Conservation (phyloP, 768 basidiomycete species). For the Leccinum olivaceopallidum region DNA sequence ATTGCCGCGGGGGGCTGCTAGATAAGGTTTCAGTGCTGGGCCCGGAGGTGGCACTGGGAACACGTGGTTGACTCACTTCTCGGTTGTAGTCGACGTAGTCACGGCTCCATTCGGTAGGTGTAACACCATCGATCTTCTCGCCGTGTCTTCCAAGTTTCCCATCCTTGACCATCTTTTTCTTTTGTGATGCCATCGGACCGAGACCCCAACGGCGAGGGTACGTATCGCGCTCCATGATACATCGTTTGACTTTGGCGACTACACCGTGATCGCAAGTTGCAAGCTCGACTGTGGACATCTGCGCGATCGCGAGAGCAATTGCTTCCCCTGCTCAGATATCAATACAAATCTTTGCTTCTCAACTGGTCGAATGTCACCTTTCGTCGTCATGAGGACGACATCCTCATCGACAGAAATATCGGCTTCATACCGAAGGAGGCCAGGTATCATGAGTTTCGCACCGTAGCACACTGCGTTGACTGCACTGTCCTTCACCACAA, state of each 20-base stretch:
- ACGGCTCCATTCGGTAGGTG: conserved; percentile 87
- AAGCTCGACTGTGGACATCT: conserved; percentile 98
- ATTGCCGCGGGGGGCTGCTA: conserved; percentile 43
- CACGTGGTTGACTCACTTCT: conserved; percentile 42
- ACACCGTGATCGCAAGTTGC: conserved; percentile 98
- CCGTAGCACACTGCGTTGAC: conserved; percentile 99
- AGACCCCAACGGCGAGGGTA: conserved; percentile 99
- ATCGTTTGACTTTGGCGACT: conserved; percentile 98
- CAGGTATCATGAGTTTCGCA: conserved; percentile 99
- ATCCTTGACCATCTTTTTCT: conserved; percentile 99
- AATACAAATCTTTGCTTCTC: neutral
- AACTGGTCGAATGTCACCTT: conserved; percentile 53
- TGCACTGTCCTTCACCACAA: conserved; percentile 98
- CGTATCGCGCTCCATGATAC: conserved; percentile 99
- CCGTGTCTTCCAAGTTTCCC: conserved; percentile 96
- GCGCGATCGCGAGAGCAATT: conserved; percentile 91
- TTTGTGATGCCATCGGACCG: conserved; percentile 94
- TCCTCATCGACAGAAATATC: conserved; percentile 96
- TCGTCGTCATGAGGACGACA: conserved; percentile 98
- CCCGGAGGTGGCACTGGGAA: neutral
- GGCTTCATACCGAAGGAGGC: conserved; percentile 92
- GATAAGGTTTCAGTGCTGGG: conserved; percentile 5
- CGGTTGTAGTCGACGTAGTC: conserved; percentile 94
- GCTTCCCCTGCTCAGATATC: conserved; percentile 64
- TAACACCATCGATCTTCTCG: conserved; percentile 82